These are phyloP conservation scores for Penicillium mononematosum DNA, from an alignment of 495 filamentous ascomycete species.

Conservation along the genomic window DNA sequence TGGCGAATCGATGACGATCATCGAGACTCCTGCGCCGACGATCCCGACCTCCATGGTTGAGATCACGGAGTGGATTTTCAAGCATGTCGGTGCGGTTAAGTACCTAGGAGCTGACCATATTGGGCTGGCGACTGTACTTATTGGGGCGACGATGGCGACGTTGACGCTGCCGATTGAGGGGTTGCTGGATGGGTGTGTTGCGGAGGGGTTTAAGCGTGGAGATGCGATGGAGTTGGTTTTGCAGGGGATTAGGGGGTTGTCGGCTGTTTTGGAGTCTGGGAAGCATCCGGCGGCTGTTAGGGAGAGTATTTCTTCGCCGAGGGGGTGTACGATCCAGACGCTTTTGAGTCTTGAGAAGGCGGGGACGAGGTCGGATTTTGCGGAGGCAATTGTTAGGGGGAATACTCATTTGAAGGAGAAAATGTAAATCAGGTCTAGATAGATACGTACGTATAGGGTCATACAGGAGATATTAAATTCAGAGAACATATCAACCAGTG, in stretches of 20 bases:
- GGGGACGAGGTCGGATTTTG: slow-evolving; percentile 28
- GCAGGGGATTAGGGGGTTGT: slow-evolving; percentile 34
- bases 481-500: slow-evolving; percentile 14
- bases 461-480: not conserved
- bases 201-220: slow-evolving; percentile 33
- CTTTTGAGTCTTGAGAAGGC: slow-evolving; percentile 35
- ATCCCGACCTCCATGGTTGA: slow-evolving; percentile 17
- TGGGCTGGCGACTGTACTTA: slow-evolving; percentile 34
- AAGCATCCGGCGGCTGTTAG: slow-evolving; percentile 34
- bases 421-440: not conserved
- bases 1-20: slow-evolving; percentile 36
- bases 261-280: slow-evolving; percentile 32
- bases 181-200: slow-evolving; percentile 41
- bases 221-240: slow-evolving; percentile 39
- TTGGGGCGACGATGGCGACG: slow-evolving; percentile 33
- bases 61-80: slow-evolving; percentile 29
- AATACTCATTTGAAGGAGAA: slow-evolving; percentile 27
- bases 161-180: slow-evolving; percentile 39
- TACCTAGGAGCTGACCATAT: slow-evolving; percentile 29
- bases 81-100: slow-evolving; percentile 34
- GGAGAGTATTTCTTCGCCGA: slow-evolving; percentile 40
- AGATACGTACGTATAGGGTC: no score
- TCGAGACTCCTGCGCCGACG: slow-evolving; percentile 22
- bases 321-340: slow-evolving; percentile 39
- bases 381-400: slow-evolving; percentile 27